Conservation (phyloP, 805 yeast genomes). For the Alloascoidea hylecoeti region DNA sequence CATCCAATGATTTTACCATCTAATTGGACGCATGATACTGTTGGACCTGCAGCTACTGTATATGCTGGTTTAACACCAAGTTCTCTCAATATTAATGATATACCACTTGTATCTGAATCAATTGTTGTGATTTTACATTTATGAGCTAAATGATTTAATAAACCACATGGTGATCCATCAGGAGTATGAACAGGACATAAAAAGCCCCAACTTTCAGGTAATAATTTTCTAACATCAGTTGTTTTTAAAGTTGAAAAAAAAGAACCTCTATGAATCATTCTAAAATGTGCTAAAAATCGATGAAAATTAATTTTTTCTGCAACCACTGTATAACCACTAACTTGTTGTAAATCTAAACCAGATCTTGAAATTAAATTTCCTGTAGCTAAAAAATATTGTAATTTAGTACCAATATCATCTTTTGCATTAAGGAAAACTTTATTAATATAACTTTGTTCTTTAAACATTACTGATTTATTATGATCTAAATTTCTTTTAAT, state of each 20-base stretch:
- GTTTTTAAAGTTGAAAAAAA: slow-evolving; percentile 97
- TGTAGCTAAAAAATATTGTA: slow-evolving; percentile 89
- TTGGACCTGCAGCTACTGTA: slow-evolving; percentile 77
- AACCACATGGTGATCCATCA: slow-evolving; percentile 99
- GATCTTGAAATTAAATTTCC: slow-evolving; percentile 96
- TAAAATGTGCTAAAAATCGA: slow-evolving; percentile 94
- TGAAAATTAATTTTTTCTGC: slow-evolving; percentile 97
- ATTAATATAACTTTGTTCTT: slow-evolving; percentile 70
- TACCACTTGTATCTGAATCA: slow-evolving; percentile 56
- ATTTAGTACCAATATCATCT: slow-evolving; percentile 88
- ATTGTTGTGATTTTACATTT: slow-evolving; percentile 79
- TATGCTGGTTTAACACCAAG: slow-evolving; percentile 78
- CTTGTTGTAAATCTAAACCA: slow-evolving; percentile 95
- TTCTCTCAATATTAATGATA: slow-evolving; percentile 50
- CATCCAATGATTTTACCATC: slow-evolving; percentile 92
- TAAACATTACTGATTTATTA: slow-evolving; percentile 66
- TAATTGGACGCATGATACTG: slow-evolving; percentile 78
- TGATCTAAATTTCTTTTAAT: slow-evolving; percentile 71
- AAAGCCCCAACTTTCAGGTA: slow-evolving; percentile 99
- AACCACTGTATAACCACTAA: slow-evolving; percentile 94
- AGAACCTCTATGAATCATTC: slow-evolving; percentile 99
- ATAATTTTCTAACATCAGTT: slow-evolving; percentile 87
- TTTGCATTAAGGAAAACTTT: slow-evolving; percentile 68
- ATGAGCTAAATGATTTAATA: slow-evolving; percentile 91
- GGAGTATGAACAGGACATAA: slow-evolving; percentile 98